Percentiles rank a stretch among this genome's conserved stretches.
These are phyloP conservation scores for Rhipidocladum racemiflorum DNA, from an alignment of 176 grass and related monocot genomes.

Conservation along the genomic window DNA sequence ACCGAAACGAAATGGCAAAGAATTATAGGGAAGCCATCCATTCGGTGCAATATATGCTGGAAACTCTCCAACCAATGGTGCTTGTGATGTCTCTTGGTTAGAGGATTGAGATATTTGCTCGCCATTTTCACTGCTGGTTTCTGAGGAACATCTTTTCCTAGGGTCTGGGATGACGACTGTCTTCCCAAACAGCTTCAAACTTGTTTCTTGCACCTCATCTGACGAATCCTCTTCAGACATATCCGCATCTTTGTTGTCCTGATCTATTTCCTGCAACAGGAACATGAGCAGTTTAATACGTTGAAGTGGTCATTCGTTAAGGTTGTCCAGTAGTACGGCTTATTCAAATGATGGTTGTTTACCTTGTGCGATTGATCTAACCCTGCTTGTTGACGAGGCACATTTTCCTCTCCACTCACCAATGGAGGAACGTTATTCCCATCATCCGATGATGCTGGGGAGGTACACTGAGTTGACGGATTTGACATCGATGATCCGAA, in stretches of 20 bases:
- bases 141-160: conserved; percentile 33
- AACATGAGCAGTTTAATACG: neutral
- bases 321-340: neutral
- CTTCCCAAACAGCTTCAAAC: conserved; percentile 82
- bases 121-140: neutral
- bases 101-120: neutral
- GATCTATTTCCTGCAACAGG: conserved; percentile 36
- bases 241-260: conserved; percentile 22
- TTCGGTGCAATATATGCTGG: conserved; percentile 24
- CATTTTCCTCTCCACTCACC: conserved; percentile 1
- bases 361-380: conserved; percentile 38
- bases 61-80: neutral
- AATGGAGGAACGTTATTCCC: conserved; percentile 16
- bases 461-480: conserved; percentile 24
- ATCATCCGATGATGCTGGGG: conserved; percentile 41
- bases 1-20: conserved; percentile 3
- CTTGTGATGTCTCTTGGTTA: neutral
- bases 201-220: conserved; percentile 50
- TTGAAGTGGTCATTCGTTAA: neutral
- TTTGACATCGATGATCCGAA: conserved; percentile 52
- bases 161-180: conserved; percentile 60
- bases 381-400: neutral
- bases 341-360: neutral
- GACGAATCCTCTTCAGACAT: conserved; percentile 48
- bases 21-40: conserved; percentile 24